phyloP scores from a whole-genome alignment of 139 green algal species.

The Tetraselmis chui region DNA sequence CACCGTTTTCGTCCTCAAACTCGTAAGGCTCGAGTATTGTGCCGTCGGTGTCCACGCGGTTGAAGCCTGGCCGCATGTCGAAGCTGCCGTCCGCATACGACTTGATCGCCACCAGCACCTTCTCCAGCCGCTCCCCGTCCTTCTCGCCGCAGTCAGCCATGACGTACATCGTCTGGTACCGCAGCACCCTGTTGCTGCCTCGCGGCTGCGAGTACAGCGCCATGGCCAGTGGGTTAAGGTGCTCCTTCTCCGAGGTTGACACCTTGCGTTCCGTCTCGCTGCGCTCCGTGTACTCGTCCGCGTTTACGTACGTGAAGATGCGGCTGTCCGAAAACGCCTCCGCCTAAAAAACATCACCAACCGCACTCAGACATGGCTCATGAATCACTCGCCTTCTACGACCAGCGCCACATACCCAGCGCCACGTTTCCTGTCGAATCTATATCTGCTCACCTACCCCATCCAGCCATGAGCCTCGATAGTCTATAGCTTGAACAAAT shows the following conservation, averaged over 20 bases:
- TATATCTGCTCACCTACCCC: too few species aligned
- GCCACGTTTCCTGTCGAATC: too few species aligned
- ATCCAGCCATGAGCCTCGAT: too few species aligned
- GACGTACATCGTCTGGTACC: slow-evolving; percentile 55
- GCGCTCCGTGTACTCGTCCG: slow-evolving; percentile 39
- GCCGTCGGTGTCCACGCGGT: slow-evolving; percentile 1
- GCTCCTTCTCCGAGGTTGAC: slow-evolving; percentile 30
- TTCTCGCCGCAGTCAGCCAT: slow-evolving; percentile 40
- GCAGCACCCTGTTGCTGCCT: slow-evolving; percentile 21
- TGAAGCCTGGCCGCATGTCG: slow-evolving; percentile 56
- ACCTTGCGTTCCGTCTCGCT: slow-evolving; percentile 34
- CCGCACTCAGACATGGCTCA: neutral
- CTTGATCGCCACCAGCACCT: slow-evolving; percentile 39
- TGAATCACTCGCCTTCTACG: too few species aligned
- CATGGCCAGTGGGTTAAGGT: slow-evolving; percentile 18
- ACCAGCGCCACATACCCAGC: too few species aligned
- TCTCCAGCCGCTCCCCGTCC: slow-evolving; percentile 7
- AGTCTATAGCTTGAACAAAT: too few species aligned
- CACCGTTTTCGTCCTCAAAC: slow-evolving; percentile 51
- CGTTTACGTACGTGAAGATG: slow-evolving; percentile 48
- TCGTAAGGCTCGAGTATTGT: slow-evolving; percentile 24
- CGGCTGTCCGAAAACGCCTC: slow-evolving; percentile 5
- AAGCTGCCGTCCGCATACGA: slow-evolving; percentile 49
- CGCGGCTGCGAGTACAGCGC: neutral
- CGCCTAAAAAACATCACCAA: neutral